Conservation (phyloP, 2,329 filamentous ascomycete species). For the Talaromyces verruculosus region DNA sequence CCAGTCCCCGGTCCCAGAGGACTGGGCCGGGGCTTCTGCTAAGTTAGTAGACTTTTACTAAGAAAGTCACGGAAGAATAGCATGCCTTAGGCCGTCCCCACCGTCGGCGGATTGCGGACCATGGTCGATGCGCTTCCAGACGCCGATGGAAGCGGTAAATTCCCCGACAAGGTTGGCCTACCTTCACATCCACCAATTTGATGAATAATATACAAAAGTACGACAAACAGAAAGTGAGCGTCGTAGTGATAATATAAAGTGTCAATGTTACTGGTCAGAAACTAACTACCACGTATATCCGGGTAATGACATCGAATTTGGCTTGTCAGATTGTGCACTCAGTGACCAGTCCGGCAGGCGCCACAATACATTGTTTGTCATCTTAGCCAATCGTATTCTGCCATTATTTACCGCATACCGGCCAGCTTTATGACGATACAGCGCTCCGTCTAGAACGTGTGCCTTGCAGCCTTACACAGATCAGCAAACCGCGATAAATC, state of each 20-base stretch:
- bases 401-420: not conserved
- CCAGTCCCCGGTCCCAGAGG: not conserved
- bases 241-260: not conserved
- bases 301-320: not conserved
- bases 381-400: not conserved
- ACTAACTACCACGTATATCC: not conserved
- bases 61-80: not conserved
- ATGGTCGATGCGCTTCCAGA: constrained; percentile 22
- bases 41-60: not conserved
- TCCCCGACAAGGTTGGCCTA: not conserved
- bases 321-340: not conserved
- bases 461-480: constrained; percentile 11
- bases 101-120: constrained; percentile 14
- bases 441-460: not conserved
- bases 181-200: not conserved
- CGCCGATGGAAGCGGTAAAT: constrained; percentile 10
- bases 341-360: not conserved
- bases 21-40: constrained; percentile 6
- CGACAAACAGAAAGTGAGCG: not conserved
- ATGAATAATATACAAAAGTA: not conserved
- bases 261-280: not conserved
- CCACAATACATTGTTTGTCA: not conserved
- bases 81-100: not conserved
- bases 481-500: not conserved
- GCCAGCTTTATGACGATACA: not conserved